Base-by-base conservation (phyloP, 495 filamentous ascomycete species). In the Durotheca rogersii region DNA sequence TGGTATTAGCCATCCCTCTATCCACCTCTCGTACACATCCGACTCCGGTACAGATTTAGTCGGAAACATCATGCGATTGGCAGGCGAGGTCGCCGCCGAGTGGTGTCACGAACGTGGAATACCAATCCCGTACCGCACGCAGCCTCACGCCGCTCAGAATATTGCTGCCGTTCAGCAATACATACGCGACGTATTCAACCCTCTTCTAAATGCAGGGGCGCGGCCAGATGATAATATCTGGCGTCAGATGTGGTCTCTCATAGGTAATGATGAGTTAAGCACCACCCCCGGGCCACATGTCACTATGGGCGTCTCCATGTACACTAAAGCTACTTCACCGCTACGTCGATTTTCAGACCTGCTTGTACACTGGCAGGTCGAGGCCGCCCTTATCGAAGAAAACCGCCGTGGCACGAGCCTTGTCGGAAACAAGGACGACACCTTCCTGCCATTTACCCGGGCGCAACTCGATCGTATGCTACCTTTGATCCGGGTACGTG, bases 281-380 rank as follows among this genome's bases (percentile, higher is more conserved):
- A 72, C 71, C 27, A 65, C 53, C 3, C 78, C 84, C 0, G 66
- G 79, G 32, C 76, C 71, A 12, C 79, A 88, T 58, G 68, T 72
- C 21, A 64, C 75, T 6, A 68, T 96, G 14, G 90, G 88, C 9
- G 53, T 86, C 1, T 70, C 83, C 35, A 71, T 81, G 29, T 95
- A 96, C 62, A 72, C 82, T 51, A 93, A 89, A 60, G 81, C 82
- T 30, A 97, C 93, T 1, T 90, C 85, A 53, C 93, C 93, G 2
- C 74, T 98, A 6, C 87, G 93, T 12, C 79, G 93, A 20, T 96
- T 84, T 68, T 69, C 71, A 11, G 93, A 98, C 65, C 67, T 97
- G 52, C 70, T 96, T n/a, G 74, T 80, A 0, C 90, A 96, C 66
- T 96, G 89, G 78, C 92, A 97, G 59, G 90, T 98, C 53, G 85